Evolutionary conservation across 2,329 filamentous ascomycete genomes (phyloP).

Genomic region (Cytospora mali): DNA sequence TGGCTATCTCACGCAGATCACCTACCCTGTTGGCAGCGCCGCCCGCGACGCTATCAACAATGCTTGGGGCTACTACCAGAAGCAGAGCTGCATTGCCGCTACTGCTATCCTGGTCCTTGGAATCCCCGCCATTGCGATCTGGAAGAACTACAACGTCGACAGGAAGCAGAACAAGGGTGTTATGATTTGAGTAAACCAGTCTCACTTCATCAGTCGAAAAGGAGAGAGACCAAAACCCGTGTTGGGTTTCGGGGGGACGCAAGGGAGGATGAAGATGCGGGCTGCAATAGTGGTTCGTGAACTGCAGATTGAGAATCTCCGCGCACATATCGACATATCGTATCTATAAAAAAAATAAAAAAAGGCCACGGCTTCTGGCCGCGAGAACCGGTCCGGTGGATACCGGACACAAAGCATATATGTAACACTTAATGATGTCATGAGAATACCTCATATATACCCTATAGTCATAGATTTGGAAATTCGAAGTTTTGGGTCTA

Average conservation of each 20-base stretch:
- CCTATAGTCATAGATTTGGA: neutral
- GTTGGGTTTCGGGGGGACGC: neutral
- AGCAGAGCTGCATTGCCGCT: constrained; percentile 39
- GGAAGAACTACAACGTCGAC: constrained; percentile 44
- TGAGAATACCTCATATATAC: neutral
- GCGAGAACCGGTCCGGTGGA: neutral
- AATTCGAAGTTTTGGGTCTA: neutral
- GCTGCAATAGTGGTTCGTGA: neutral
- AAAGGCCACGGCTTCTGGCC: neutral
- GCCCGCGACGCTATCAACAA: constrained; percentile 39
- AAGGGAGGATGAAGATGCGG: neutral
- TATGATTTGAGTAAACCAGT: constrained; percentile 13
- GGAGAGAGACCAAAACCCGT: neutral
- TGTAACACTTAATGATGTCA: neutral
- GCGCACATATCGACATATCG: neutral
- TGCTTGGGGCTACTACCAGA: constrained; percentile 44
- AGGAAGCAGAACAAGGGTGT: constrained; percentile 33
- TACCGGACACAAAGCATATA: neutral
- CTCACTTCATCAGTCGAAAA: too few relatives aligned
- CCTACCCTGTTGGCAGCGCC: constrained; percentile 36
- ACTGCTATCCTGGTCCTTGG: constrained; percentile 38
- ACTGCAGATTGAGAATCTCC: too few relatives aligned
- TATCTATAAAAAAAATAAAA: too few relatives aligned
- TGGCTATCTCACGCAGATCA: constrained; percentile 36
- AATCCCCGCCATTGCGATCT: constrained; percentile 40